A percentile compares a stretch with the other conserved stretches of the same genome.
These are phyloP conservation scores for Petunia secreta DNA, from an alignment of 257 asterid genomes.

Conservation along the genomic window DNA sequence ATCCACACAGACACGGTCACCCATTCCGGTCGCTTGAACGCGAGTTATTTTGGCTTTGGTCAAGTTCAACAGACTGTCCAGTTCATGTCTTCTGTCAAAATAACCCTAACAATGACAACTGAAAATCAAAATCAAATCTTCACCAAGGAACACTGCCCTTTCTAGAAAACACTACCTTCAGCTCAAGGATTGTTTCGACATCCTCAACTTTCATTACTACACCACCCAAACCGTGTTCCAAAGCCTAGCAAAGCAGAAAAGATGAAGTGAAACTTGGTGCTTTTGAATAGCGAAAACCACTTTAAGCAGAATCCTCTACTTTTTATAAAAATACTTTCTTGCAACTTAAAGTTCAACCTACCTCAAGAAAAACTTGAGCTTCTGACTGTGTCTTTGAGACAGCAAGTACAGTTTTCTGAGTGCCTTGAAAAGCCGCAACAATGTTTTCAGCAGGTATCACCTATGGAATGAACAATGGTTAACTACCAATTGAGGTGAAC, in stretches of 20 bases:
- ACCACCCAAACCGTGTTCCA: slow-evolving; percentile 88
- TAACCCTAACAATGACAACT: slow-evolving; percentile 54
- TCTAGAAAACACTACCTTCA: slow-evolving; percentile 58
- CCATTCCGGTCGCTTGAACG: slow-evolving; percentile 83
- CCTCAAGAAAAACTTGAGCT: slow-evolving; percentile 85
- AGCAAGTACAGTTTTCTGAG: slow-evolving; percentile 66
- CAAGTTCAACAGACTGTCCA: slow-evolving; percentile 56
- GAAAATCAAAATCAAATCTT: slow-evolving; percentile 29
- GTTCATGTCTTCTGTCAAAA: slow-evolving; percentile 64
- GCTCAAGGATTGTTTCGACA: slow-evolving; percentile 58
- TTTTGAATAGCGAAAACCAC: slow-evolving; percentile 3
- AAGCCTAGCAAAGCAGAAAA: slow-evolving; percentile 61
- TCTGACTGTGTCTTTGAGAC: slow-evolving; percentile 69
- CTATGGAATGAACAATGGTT: slow-evolving; percentile 45
- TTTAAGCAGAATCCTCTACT: neutral
- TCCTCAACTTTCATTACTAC: slow-evolving; percentile 82
- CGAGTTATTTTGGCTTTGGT: slow-evolving; percentile 61
- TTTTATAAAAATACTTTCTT: slow-evolving; percentile 10
- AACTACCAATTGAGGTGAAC: no score
- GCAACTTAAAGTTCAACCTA: slow-evolving; percentile 29
- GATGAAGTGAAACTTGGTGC: slow-evolving; percentile 11
- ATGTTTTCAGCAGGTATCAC: slow-evolving; percentile 91
- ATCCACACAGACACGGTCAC: slow-evolving; percentile 93
- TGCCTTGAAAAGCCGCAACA: slow-evolving; percentile 79
- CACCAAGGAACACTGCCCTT: slow-evolving; percentile 13